Evolutionary conservation across 2,329 filamentous ascomycete species (phyloP).

Genomic region (Cladosporium sphaerospermum): DNA sequence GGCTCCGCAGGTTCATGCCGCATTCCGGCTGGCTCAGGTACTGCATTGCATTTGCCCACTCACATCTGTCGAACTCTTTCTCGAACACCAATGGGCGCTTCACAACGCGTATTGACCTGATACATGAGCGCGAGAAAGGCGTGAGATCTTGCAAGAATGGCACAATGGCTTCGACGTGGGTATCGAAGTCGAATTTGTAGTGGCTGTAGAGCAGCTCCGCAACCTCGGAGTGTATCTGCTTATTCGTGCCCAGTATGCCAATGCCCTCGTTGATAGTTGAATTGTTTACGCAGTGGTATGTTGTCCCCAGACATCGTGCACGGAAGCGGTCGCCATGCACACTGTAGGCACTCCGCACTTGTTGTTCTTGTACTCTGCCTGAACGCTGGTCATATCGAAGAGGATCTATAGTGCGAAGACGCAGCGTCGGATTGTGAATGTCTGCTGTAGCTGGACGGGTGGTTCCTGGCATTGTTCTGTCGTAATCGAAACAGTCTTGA

Average conservation of each 20-base stretch:
- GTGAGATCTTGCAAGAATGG: conserved; percentile 56
- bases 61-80: conserved; percentile 50
- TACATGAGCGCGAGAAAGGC: conserved; percentile 39
- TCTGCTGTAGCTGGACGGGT: conserved; percentile 12
- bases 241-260: conserved; percentile 27
- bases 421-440: conserved; percentile 29
- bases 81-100: conserved; percentile 51
- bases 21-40: conserved; percentile 33
- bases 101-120: conserved; percentile 48
- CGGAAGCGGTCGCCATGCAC: conserved; percentile 38
- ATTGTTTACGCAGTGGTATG: conserved; percentile 47
- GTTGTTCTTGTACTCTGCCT: conserved; percentile 19
- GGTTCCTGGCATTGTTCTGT: conserved; percentile 20
- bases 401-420: conserved; percentile 41
- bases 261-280: conserved; percentile 30
- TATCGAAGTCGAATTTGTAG: conserved; percentile 55
- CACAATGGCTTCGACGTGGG: conserved; percentile 53
- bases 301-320: conserved; percentile 44
- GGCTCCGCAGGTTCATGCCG: conserved; percentile 33
- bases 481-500: conserved; percentile 39
- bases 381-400: conserved; percentile 23
- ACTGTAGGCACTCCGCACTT: conserved; percentile 34
- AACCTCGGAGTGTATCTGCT: conserved; percentile 50
- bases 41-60: conserved; percentile 50
- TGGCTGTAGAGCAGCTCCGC: conserved; percentile 49